A percentile compares a stretch with the other conserved stretches of the same genome.
Evolutionary conservation across 2,329 filamentous ascomycete species (phyloP).

Genomic region (Monosporascus sp.): DNA sequence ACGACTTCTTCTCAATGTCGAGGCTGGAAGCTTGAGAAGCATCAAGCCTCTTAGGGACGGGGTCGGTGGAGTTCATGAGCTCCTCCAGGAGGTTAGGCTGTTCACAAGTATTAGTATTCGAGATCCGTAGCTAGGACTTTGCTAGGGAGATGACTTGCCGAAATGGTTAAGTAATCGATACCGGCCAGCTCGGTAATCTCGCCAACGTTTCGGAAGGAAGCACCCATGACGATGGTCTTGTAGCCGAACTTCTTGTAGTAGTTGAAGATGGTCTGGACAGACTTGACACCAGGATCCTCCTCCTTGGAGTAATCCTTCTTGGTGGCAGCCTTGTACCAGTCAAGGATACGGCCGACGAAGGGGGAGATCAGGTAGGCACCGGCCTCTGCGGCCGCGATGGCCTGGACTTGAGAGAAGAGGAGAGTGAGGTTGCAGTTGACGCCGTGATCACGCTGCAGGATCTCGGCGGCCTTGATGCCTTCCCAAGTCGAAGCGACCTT

Average conservation of each 20-base stretch:
- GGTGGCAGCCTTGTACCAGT: constrained; percentile 96
- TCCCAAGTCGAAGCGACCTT: constrained; percentile 99
- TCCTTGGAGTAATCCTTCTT: constrained; percentile 89
- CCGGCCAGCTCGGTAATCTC: constrained; percentile 98
- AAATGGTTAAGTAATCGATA: constrained; percentile 98
- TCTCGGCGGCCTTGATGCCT: constrained; percentile 97
- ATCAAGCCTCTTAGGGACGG: constrained; percentile 91
- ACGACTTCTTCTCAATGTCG: constrained; percentile 81
- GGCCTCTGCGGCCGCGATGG: constrained; percentile 93
- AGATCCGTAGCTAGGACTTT: background rate
- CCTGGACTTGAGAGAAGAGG: constrained; percentile 95
- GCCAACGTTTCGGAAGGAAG: constrained; percentile 91
- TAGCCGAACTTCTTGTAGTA: constrained; percentile 99
- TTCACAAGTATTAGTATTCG: constrained; percentile 4
- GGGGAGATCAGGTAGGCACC: constrained; percentile 96
- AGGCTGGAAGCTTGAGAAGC: constrained; percentile 59
- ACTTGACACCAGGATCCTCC: constrained; percentile 95
- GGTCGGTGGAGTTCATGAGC: constrained; percentile 75
- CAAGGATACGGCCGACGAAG: constrained; percentile 97
- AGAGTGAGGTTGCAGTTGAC: constrained; percentile 99
- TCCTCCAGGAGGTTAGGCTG: constrained; percentile 92
- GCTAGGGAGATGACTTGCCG: constrained; percentile 52
- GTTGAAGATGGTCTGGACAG: constrained; percentile 92
- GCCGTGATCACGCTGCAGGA: constrained; percentile 90
- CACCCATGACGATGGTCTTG: constrained; percentile 99